Percentiles rank a stretch among this genome's conserved stretches.
Evolutionary conservation across 768 basidiomycete genomes (phyloP).

Genomic region (Leccinum variicolor): DNA sequence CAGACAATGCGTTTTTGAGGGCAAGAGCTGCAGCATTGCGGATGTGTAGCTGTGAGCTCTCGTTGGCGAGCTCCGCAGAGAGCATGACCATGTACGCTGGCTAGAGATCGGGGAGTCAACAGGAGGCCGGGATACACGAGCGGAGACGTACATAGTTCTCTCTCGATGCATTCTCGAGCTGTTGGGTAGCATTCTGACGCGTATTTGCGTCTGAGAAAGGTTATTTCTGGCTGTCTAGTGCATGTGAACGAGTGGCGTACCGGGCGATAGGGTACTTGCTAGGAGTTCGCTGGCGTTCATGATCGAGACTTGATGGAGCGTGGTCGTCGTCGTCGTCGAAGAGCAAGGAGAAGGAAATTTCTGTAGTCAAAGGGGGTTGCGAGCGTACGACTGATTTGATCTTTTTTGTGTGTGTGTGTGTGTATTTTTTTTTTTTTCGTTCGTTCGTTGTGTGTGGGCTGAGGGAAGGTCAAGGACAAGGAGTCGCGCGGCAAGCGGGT

Average conservation of each 20-base stretch:
- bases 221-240: slow-evolving; percentile 33
- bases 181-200: slow-evolving; percentile 88
- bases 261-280: slow-evolving; percentile 87
- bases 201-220: slow-evolving; percentile 68
- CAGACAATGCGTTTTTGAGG: slow-evolving; percentile 91
- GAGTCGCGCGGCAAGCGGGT: slow-evolving; percentile 34
- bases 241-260: slow-evolving; percentile 45
- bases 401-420: slow-evolving; percentile 8
- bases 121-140: neutral
- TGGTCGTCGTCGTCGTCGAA: slow-evolving; percentile 23
- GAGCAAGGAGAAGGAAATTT: slow-evolving; percentile 11
- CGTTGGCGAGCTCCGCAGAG: slow-evolving; percentile 78
- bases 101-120: slow-evolving; percentile 43
- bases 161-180: slow-evolving; percentile 81
- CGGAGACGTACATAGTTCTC: slow-evolving; percentile 82
- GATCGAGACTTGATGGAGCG: slow-evolving; percentile 32
- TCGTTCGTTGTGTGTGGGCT: slow-evolving; percentile 15
- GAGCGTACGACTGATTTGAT: slow-evolving; percentile 10
- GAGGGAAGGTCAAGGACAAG: slow-evolving; percentile 21
- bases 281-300: slow-evolving; percentile 94
- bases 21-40: slow-evolving; percentile 96
- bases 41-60: slow-evolving; percentile 64
- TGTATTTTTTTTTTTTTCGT: slow-evolving; percentile 1
- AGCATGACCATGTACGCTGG: slow-evolving; percentile 93
- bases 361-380: slow-evolving; percentile 10